Base-by-base conservation (phyloP, 805 yeast genomes). In the Metschnikowia koreensis region DNA sequence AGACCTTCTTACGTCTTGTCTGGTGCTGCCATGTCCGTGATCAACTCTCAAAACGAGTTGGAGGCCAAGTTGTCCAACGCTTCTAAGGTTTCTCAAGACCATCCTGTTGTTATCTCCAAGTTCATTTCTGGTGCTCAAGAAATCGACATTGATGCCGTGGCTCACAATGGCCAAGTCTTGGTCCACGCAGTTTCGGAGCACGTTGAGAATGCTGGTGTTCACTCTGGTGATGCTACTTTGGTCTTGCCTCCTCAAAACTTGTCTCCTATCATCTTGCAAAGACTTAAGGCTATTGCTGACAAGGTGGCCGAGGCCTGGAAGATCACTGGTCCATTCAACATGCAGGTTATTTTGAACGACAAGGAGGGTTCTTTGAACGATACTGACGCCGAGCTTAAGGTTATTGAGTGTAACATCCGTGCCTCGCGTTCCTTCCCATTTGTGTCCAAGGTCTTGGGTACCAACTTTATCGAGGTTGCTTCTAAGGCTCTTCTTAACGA, bases 391-490 rank as follows among this genome's bases (percentile, higher is more conserved):
- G 74, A 73, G 53, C 81, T 92, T 66, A 94, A 94, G 81, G 99
- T 94, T 54, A 94, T 94, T 69, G 99, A 94, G 77, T 94, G 99
- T 83, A 94, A 94, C 74, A 88, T 94, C 63, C 88, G 99, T 75
- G 99, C 99, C 47, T 93, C 98, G 7, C 85, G 99, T 73, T 93
- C 98, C 13, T 94, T 94, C 93, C 99, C 99, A 70, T 94, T 94
- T 69, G 97, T 93, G 38, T 93, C 98, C 45, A 94, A 94, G 80
- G 99, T 94, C 45, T 79, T 94, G 59, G 99, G 99, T 60, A 80
- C 81, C 49, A 93, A 94, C 78, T 92, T 94, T 73, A 94, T 94
- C 68, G 96, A 93, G 50, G 90, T 89, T 63, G 97, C 98, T 22
- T 91, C 92, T 55, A 84, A 83, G 71, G 96, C 97, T 26, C 80